A percentile compares a stretch with the other conserved stretches of the same genome.
phyloP scores from a whole-genome alignment of 768 basidiomycete species.

The Boletus rubroflammeus region DNA sequence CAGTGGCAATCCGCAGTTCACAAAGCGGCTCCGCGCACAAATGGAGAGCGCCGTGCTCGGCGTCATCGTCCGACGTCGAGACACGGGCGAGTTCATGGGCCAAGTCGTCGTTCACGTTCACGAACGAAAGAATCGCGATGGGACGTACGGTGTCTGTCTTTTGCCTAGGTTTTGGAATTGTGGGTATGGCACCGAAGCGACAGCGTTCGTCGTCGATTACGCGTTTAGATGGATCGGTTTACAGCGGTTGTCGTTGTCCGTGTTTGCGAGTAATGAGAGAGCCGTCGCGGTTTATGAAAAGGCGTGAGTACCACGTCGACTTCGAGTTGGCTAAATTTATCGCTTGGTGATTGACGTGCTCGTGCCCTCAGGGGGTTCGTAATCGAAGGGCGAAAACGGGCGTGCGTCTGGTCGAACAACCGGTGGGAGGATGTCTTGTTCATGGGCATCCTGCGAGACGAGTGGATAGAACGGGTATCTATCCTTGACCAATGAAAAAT shows the following conservation, averaged over 20 bases:
- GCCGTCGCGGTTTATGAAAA: conserved; percentile 41
- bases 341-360: not conserved
- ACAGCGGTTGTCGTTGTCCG: conserved; percentile 40
- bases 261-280: conserved; percentile 36
- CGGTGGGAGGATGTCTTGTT: conserved; percentile 37
- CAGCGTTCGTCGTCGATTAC: conserved; percentile 39
- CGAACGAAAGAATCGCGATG: conserved; percentile 30
- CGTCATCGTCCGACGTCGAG: conserved; percentile 27
- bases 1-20: conserved; percentile 11
- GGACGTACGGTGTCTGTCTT: conserved; percentile 32
- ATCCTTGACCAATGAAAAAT: conserved; percentile 16
- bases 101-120: conserved; percentile 26
- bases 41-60: conserved; percentile 29
- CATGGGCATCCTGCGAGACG: conserved; percentile 40
- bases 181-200: conserved; percentile 42
- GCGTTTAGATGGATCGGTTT: conserved; percentile 38
- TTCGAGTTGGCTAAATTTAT: not conserved
- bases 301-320: conserved; percentile 33
- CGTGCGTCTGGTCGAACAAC: conserved; percentile 34
- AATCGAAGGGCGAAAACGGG: conserved; percentile 37
- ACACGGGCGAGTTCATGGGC: conserved; percentile 33
- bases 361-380: conserved; percentile 35
- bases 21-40: conserved; percentile 15
- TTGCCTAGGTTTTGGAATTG: conserved; percentile 33
- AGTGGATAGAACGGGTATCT: conserved; percentile 33